phyloP scores from a whole-genome alignment of 176 grass and related monocot species.

The Triticum turgidum region DNA sequence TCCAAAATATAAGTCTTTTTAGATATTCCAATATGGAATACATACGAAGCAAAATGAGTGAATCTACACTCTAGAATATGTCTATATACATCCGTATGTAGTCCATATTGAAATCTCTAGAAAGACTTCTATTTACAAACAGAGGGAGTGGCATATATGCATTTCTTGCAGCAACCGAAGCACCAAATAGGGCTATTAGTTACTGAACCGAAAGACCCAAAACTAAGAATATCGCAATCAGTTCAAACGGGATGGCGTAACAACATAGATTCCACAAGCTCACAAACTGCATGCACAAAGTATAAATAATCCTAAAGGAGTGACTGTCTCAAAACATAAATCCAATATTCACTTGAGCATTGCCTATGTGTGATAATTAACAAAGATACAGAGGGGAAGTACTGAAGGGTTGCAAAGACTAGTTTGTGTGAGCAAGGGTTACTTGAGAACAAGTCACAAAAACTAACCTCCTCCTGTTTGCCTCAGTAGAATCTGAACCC shows the following conservation, averaged over 20 bases:
- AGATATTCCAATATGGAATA: no score
- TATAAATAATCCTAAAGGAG: neutral
- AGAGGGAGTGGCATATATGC: neutral
- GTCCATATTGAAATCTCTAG: no score
- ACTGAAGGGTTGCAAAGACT: neutral
- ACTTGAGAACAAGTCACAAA: constrained; percentile 10
- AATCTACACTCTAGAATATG: no score
- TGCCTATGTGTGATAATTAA: neutral
- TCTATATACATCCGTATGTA: no score
- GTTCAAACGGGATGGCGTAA: neutral
- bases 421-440: neutral
- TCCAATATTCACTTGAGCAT: neutral
- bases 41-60: no score
- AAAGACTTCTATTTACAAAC: no score
- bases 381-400: neutral
- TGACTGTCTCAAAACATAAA: constrained; percentile 13
- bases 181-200: neutral
- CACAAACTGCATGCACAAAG: neutral
- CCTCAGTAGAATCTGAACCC: constrained; percentile 84
- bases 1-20: no score
- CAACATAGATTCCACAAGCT: neutral
- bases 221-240: constrained; percentile 10
- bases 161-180: neutral
- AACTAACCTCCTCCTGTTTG: constrained; percentile 81
- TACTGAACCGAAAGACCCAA: neutral